Base-by-base conservation (phyloP, 345 rosid genomes). In the Carallia pectinifolia region DNA sequence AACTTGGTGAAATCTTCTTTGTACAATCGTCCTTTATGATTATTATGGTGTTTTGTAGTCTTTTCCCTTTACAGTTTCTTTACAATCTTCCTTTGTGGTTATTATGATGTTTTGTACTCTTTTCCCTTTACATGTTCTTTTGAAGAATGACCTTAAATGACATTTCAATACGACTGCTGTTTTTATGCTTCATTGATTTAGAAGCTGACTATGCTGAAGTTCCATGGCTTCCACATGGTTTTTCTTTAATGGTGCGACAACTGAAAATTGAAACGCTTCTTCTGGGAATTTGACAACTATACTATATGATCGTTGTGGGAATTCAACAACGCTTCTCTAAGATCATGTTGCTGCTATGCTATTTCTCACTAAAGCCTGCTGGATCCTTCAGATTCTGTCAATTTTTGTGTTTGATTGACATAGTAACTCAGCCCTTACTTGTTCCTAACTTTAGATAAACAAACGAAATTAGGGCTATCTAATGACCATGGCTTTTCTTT, bases 231-330 rank as follows among this genome's bases (percentile, higher is more conserved):
- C 27, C 12, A 15, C 50, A 34, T 30, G 30, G 19, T 34, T 58
- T 55, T 77, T 62, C 52, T 61, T 44, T 56, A 31, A n/a, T 19
- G 7, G 48, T 6, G 4, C n/a, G 33, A 61, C 19, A 27, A 67
- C 44, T 44, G 53, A 9, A 59, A 38, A 39, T 40, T 48, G 54
- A 58, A 40, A 5, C 56, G 54, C 55, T 76, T 59, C 61, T 40
- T 40, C 36, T 48, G 65, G 23, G 16, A 53, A 67, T 39, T 67
- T 27, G 44, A 65, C 48, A 54, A 60, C 53, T 58, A 58, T 10
- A 23, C 44, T 59, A 50, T 58, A 44, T 58, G 58, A 36, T 47
- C 37, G 19, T 9, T 31, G 47, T 18, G 15, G 27, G 4, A 40
- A 23, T 23, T 23, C 23, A 23, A 23, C 23, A 23, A 18, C 15